A percentile compares a stretch with the other conserved stretches of the same genome.
These are phyloP conservation scores for Limonium bicolor DNA, from an alignment of 148 eudicot genomes.

Conservation along the genomic window DNA sequence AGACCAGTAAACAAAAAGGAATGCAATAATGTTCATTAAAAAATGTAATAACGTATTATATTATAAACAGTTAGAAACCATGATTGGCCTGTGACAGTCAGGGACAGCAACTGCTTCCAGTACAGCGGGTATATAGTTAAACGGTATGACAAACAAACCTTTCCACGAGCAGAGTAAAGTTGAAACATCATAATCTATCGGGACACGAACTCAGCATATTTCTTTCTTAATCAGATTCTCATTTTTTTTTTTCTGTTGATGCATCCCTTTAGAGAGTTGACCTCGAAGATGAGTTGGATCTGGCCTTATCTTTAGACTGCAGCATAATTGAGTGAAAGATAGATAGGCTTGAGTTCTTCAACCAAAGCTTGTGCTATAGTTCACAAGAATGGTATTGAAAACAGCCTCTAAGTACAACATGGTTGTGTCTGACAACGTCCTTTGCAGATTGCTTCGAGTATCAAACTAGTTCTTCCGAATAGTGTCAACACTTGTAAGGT, in stretches of 20 bases:
- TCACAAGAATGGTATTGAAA: slow-evolving; percentile 30
- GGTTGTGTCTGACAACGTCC: slow-evolving; percentile 59
- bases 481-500: slow-evolving; percentile 45
- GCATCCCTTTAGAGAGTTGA: slow-evolving; percentile 34
- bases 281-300: slow-evolving; percentile 28
- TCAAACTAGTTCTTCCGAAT: slow-evolving; percentile 78
- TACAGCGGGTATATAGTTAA: too few species aligned
- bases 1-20: too few species aligned
- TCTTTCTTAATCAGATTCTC: too few species aligned
- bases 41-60: too few species aligned
- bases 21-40: too few species aligned
- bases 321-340: slow-evolving; percentile 41
- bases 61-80: too few species aligned
- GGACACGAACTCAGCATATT: slow-evolving; percentile 61
- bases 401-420: slow-evolving; percentile 41
- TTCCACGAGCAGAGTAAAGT: slow-evolving; percentile 54
- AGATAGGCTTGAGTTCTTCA: slow-evolving; percentile 53
- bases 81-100: too few species aligned
- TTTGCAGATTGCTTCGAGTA: slow-evolving; percentile 70
- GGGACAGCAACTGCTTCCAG: too few species aligned
- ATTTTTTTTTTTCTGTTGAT: slow-evolving; percentile 48
- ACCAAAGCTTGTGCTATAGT: slow-evolving; percentile 58
- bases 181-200: slow-evolving; percentile 61
- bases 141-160: slow-evolving; percentile 37
- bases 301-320: slow-evolving; percentile 38